phyloP scores from a whole-genome alignment of 176 grass and related monocot species.

The Oryza officinalis region DNA sequence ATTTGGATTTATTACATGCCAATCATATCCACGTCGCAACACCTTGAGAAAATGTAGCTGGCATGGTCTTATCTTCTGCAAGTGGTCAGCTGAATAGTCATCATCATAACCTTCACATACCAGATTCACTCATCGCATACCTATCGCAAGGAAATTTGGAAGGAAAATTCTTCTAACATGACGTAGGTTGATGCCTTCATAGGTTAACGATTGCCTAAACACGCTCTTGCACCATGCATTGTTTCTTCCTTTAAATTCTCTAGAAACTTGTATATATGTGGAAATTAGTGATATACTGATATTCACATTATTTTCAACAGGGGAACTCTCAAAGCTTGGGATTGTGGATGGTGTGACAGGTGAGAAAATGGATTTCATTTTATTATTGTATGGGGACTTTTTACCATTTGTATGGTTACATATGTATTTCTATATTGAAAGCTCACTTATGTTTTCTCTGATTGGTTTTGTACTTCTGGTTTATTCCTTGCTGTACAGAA shows the following conservation, averaged over 20 bases:
- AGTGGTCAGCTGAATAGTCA: background rate
- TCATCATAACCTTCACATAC: background rate
- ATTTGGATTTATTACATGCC: background rate
- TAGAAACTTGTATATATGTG: conserved; percentile 10
- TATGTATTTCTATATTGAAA: conserved; percentile 23
- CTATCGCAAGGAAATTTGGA: background rate
- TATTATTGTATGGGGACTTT: background rate
- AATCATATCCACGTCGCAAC: background rate
- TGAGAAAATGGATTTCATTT: conserved; percentile 43
- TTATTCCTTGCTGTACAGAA: conserved; percentile 1
- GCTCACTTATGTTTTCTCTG: conserved; percentile 10
- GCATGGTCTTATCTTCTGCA: background rate
- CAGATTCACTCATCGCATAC: background rate
- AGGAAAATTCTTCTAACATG: background rate
- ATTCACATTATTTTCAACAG: conserved; percentile 57
- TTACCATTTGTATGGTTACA: background rate
- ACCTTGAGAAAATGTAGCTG: conserved; percentile 3
- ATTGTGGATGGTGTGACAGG: conserved; percentile 73
- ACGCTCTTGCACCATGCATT: background rate
- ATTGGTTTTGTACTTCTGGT: background rate
- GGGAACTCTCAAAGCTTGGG: conserved; percentile 83
- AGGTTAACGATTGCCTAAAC: background rate
- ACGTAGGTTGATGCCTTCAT: background rate
- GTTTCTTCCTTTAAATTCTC: conserved; percentile 31
- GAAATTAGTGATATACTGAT: conserved; percentile 27